Conservation (phyloP, 768 basidiomycete genomes). For the Tylopilus sp. region DNA sequence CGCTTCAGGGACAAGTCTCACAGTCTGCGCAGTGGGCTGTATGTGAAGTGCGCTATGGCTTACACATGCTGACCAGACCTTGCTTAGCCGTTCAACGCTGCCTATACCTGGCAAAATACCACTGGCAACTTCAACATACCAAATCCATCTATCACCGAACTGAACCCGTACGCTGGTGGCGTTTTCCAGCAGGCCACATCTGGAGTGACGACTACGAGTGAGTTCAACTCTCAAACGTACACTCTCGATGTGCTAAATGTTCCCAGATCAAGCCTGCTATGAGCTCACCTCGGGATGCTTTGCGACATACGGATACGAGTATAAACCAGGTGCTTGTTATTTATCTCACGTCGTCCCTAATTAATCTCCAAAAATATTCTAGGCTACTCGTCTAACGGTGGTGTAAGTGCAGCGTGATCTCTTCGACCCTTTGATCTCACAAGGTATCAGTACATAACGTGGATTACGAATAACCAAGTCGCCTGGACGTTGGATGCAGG, state of each 20-base stretch:
- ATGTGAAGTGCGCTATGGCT: constrained; percentile 27
- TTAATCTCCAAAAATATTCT: not conserved
- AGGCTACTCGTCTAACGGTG: constrained; percentile 37
- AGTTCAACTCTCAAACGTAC: constrained; percentile 10
- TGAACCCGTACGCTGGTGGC: constrained; percentile 73
- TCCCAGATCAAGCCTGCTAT: constrained; percentile 68
- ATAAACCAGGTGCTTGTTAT: constrained; percentile 53
- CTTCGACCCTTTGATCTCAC: constrained; percentile 3
- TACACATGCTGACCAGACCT: not conserved
- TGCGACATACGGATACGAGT: constrained; percentile 79
- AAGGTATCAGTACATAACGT: constrained; percentile 63
- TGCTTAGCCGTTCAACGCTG: constrained; percentile 70
- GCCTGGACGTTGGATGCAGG: constrained; percentile 68
- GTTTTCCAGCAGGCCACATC: constrained; percentile 84
- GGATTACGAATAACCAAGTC: constrained; percentile 60
- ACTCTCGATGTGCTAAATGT: not conserved
- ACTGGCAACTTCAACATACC: constrained; percentile 54
- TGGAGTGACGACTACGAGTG: constrained; percentile 58
- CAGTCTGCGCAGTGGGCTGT: constrained; percentile 84
- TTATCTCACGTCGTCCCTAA: not conserved
- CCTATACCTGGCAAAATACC: constrained; percentile 68
- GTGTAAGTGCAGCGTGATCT: constrained; percentile 37
- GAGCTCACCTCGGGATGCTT: constrained; percentile 47
- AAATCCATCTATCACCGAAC: constrained; percentile 44
- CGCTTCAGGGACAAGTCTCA: constrained; percentile 59